Conservation (phyloP, 2,329 filamentous ascomycete genomes). For the Beauveria caledonica region DNA sequence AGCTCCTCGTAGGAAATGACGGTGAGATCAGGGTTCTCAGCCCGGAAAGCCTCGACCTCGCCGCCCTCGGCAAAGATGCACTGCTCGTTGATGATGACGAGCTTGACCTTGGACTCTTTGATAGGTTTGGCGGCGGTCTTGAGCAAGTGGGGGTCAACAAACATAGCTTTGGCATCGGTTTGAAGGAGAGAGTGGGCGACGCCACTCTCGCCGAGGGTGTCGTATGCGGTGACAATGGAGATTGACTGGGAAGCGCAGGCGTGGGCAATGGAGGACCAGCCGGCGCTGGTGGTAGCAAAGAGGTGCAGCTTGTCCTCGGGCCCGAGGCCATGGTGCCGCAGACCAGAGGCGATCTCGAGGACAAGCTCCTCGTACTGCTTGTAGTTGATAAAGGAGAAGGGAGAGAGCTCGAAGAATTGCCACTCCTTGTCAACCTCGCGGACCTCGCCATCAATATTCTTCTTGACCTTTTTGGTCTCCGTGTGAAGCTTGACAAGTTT, state of each 20-base stretch:
- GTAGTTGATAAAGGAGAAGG: constrained; percentile 70
- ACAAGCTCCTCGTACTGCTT: constrained; percentile 66
- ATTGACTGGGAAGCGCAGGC: constrained; percentile 74
- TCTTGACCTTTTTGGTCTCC: constrained; percentile 85
- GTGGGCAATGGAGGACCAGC: constrained; percentile 81
- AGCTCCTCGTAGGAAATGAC: constrained; percentile 49
- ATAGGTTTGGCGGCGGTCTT: constrained; percentile 50
- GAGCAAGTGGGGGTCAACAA: constrained; percentile 73
- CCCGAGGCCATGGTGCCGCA: constrained; percentile 65
- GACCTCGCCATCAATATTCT: constrained; percentile 74
- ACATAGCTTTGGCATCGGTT: constrained; percentile 74
- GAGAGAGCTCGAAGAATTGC: constrained; percentile 78
- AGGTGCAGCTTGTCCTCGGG: constrained; percentile 65
- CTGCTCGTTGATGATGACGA: constrained; percentile 55
- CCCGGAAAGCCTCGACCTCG: constrained; percentile 48
- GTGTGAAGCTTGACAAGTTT: constrained; percentile 69
- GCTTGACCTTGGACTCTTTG: constrained; percentile 47
- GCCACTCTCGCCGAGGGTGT: constrained; percentile 78
- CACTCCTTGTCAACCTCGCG: constrained; percentile 82
- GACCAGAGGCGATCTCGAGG: constrained; percentile 60
- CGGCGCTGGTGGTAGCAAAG: constrained; percentile 73
- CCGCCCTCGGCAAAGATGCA: constrained; percentile 41
- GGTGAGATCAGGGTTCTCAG: constrained; percentile 44
- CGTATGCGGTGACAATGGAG: constrained; percentile 89
- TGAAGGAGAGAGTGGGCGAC: constrained; percentile 80